Evolutionary conservation across 306 rosid genomes (phyloP).

Genomic region (Pterocarpus santalinus): DNA sequence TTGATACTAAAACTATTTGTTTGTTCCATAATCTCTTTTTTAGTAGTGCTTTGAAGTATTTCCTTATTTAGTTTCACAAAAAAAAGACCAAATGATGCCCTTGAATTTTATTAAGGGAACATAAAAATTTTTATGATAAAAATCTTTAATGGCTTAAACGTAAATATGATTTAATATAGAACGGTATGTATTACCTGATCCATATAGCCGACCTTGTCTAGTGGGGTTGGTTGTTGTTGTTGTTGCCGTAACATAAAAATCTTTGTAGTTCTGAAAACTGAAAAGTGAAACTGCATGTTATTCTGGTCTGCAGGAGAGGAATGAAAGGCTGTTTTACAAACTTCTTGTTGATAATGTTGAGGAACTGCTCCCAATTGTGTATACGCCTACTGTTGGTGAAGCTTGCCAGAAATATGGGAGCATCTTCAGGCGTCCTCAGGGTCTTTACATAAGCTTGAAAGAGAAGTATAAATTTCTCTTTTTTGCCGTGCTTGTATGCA

Average conservation of each 20-base stretch:
- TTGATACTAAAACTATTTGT: background rate
- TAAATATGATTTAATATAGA: too few species aligned
- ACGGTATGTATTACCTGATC: too few species aligned
- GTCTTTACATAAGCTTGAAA: constrained; percentile 14
- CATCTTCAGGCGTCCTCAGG: constrained; percentile 11
- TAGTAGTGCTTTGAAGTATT: too few species aligned
- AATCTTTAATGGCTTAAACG: too few species aligned
- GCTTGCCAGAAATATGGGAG: constrained; percentile 5
- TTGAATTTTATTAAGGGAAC: too few species aligned
- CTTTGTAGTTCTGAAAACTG: background rate
- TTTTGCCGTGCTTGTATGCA: background rate
- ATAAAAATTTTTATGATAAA: too few species aligned
- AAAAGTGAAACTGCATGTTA: background rate
- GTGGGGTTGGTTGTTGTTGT: too few species aligned
- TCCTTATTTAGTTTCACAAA: too few species aligned
- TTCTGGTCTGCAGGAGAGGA: background rate
- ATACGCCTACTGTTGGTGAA: background rate
- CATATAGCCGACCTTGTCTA: too few species aligned
- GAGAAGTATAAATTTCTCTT: background rate
- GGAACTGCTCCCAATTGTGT: constrained; percentile 8
- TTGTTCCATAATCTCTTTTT: too few species aligned
- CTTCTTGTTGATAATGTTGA: constrained; percentile 4
- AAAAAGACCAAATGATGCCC: background rate
- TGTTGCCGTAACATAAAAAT: background rate
- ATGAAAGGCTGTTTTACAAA: constrained; percentile 7